Evolutionary conservation across 2,329 filamentous ascomycete species (phyloP).

Genomic region (Leptodontidium sp.): DNA sequence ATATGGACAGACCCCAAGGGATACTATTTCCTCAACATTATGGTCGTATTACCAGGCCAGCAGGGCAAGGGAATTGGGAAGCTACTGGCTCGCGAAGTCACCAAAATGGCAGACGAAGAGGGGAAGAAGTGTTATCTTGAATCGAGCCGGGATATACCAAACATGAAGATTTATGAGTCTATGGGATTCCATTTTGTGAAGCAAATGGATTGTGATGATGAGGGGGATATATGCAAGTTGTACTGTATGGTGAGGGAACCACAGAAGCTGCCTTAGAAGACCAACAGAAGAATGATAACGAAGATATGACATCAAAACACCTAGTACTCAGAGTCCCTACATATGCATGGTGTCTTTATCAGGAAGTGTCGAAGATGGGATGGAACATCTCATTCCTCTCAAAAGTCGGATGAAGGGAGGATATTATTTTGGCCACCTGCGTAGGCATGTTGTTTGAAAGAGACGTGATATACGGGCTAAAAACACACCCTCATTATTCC

Average conservation of each 20-base stretch:
- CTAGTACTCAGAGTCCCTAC: too few relatives aligned
- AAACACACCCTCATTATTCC: not conserved
- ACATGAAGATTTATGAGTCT: slow-evolving; percentile 73
- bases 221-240: slow-evolving; percentile 62
- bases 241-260: slow-evolving; percentile 58
- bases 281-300: not conserved
- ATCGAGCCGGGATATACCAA: slow-evolving; percentile 72
- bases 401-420: not conserved
- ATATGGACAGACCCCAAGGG: slow-evolving; percentile 72
- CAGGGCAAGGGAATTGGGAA: slow-evolving; percentile 74
- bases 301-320: too few relatives aligned
- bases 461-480: too few relatives aligned
- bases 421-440: not conserved
- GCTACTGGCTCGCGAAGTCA: slow-evolving; percentile 69
- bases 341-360: not conserved
- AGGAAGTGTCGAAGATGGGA: not conserved
- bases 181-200: slow-evolving; percentile 72
- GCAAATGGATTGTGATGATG: slow-evolving; percentile 73
- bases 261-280: slow-evolving; percentile 25
- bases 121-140: slow-evolving; percentile 74
- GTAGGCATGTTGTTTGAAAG: not conserved
- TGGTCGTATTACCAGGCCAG: slow-evolving; percentile 70
- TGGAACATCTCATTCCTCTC: not conserved
- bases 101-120: slow-evolving; percentile 68
- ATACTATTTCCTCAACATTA: slow-evolving; percentile 81